These are phyloP conservation scores for Tardiomyces digboiensis DNA, from an alignment of 1,139 yeast species.

Conservation along the genomic window DNA sequence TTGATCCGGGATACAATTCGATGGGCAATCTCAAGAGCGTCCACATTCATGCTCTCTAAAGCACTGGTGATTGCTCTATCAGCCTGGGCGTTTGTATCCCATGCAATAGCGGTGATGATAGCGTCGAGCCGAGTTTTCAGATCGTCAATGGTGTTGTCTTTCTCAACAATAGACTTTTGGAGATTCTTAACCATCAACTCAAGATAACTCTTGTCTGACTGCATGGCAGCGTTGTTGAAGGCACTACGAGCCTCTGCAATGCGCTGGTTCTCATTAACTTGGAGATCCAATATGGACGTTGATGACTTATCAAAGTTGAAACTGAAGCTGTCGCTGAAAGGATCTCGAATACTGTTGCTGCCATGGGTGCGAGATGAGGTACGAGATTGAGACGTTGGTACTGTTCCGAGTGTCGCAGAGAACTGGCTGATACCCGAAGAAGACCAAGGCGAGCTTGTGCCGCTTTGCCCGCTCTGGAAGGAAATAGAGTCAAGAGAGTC, in stretches of 20 bases:
- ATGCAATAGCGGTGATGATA: neutral
- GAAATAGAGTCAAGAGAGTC: neutral
- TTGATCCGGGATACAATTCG: constrained; percentile 55
- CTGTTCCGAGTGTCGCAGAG: neutral
- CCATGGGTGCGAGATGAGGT: neutral
- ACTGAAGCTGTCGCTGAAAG: neutral
- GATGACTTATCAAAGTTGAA: neutral
- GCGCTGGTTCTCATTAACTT: neutral
- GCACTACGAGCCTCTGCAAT: neutral
- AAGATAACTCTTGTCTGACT: neutral
- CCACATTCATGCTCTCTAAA: constrained; percentile 19
- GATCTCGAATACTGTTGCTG: neutral
- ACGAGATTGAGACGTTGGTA: neutral
- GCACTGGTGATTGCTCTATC: neutral
- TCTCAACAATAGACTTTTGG: neutral
- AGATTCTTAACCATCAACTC: neutral
- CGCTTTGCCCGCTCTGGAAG: neutral
- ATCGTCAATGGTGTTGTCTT: neutral
- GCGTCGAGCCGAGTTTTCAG: neutral
- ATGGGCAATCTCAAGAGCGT: constrained; percentile 68
- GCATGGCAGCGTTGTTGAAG: neutral
- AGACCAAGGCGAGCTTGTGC: neutral
- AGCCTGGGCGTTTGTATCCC: neutral
- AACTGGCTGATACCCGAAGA: neutral
- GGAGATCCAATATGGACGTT: neutral